These are phyloP conservation scores for Penicillium aurantiogriseum DNA, from an alignment of 2,329 filamentous ascomycete species.

Conservation along the genomic window DNA sequence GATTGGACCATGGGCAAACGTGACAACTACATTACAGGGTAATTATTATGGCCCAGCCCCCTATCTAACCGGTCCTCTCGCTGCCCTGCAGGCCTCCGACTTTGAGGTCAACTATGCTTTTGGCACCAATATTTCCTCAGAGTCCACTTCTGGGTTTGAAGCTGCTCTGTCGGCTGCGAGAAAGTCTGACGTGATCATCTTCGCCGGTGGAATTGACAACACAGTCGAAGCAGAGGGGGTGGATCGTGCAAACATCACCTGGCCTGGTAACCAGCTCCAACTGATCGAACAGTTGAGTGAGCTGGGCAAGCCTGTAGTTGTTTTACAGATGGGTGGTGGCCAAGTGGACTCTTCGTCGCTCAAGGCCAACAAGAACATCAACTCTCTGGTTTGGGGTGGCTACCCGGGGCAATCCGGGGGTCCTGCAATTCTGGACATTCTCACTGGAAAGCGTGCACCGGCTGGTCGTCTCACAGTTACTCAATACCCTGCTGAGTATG, in stretches of 20 bases:
- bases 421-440: conserved; percentile 42
- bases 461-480: conserved; percentile 44
- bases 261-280: conserved; percentile 45
- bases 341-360: conserved; percentile 45
- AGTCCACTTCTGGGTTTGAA: conserved; percentile 32
- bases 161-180: conserved; percentile 36
- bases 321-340: conserved; percentile 46
- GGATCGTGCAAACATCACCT: conserved; percentile 44
- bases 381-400: conserved; percentile 45
- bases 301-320: conserved; percentile 41
- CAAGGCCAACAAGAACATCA: conserved; percentile 40
- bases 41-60: conserved; percentile 59
- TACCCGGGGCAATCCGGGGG: conserved; percentile 48
- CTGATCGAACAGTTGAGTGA: conserved; percentile 39
- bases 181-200: conserved; percentile 40
- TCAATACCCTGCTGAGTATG: conserved; percentile 45
- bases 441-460: conserved; percentile 43
- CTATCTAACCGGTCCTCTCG: conserved; percentile 55
- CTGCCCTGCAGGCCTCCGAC: conserved; percentile 50
- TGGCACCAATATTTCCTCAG: conserved; percentile 35
- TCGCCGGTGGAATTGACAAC: conserved; percentile 45
- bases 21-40: conserved; percentile 57
- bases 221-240: conserved; percentile 43
- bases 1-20: conserved; percentile 60
- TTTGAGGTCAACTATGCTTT: conserved; percentile 48